Evolutionary conservation across 2,329 filamentous ascomycete species (phyloP).

Genomic region (Neospermospora avenae): DNA sequence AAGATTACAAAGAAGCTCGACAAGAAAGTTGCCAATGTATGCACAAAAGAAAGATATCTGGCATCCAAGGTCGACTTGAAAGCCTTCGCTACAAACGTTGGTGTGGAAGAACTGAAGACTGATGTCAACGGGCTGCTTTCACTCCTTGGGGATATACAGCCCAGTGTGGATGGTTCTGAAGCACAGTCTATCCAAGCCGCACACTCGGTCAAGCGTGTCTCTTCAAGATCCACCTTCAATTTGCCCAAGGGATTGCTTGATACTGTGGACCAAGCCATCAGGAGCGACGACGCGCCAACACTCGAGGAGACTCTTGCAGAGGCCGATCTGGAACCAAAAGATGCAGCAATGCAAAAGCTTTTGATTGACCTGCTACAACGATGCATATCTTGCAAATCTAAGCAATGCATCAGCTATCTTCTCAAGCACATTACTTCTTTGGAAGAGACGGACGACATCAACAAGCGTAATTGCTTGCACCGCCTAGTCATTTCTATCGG

Average conservation of each 20-base stretch:
- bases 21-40: constrained; percentile 78
- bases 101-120: constrained; percentile 56
- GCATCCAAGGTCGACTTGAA: constrained; percentile 86
- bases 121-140: constrained; percentile 90
- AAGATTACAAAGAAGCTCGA: constrained; percentile 99
- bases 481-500: constrained; percentile 90
- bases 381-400: constrained; percentile 67
- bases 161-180: constrained; percentile 76
- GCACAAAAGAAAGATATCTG: constrained; percentile 81
- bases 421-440: constrained; percentile 67
- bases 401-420: constrained; percentile 67
- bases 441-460: constrained; percentile 88
- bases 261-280: constrained; percentile 67
- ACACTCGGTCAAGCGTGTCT: constrained; percentile 71
- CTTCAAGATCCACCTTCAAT: constrained; percentile 71
- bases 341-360: constrained; percentile 59
- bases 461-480: constrained; percentile 90
- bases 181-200: constrained; percentile 65
- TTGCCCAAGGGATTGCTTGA: constrained; percentile 68
- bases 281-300: constrained; percentile 59
- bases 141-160: constrained; percentile 71
- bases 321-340: constrained; percentile 50
- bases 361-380: constrained; percentile 78
- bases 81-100: constrained; percentile 76
- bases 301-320: constrained; percentile 57